Evolutionary conservation across 2,329 filamentous ascomycete species (phyloP).

Genomic region (Claviceps sp.): DNA sequence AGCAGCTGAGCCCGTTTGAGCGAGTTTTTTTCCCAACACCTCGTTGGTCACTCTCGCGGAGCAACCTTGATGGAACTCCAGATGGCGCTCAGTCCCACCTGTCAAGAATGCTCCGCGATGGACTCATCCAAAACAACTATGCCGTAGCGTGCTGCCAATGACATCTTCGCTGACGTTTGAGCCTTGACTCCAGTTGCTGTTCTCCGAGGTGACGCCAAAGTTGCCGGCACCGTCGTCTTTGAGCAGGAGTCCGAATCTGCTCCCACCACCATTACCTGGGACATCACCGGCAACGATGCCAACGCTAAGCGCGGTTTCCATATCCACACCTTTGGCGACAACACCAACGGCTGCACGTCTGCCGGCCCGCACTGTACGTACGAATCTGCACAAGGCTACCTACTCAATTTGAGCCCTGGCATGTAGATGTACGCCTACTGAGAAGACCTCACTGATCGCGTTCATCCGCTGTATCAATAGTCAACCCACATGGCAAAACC

Average conservation of each 20-base stretch:
- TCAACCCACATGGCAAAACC: constrained; percentile 89
- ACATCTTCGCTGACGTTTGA: constrained; percentile 2
- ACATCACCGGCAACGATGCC: constrained; percentile 83
- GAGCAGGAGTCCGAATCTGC: constrained; percentile 76
- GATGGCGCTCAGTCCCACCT: constrained; percentile 22
- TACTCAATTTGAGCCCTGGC: constrained; percentile 5
- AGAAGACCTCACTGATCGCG: neutral
- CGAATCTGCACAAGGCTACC: constrained; percentile 7
- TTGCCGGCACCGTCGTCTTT: constrained; percentile 87
- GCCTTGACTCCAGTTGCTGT: constrained; percentile 63
- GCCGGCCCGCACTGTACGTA: constrained; percentile 90
- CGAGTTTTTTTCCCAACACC: constrained; percentile 29
- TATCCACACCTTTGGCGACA: constrained; percentile 98
- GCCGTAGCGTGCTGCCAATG: constrained; percentile 1
- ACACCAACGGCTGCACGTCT: constrained; percentile 99
- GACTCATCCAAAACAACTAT: constrained; percentile 3
- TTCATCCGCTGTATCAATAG: constrained; percentile 28
- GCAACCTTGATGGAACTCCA: constrained; percentile 36
- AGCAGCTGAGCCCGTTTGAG: constrained; percentile 42
- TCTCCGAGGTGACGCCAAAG: constrained; percentile 93
- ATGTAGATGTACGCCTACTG: neutral
- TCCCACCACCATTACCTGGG: constrained; percentile 79
- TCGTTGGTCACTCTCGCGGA: constrained; percentile 11
- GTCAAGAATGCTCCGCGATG: constrained; percentile 20
- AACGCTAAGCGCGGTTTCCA: constrained; percentile 97